Evolutionary conservation across 495 filamentous ascomycete species (phyloP), one percentile per base, ranked within the genome.

Genomic region (Aspergillus incahuasiensis): DNA sequence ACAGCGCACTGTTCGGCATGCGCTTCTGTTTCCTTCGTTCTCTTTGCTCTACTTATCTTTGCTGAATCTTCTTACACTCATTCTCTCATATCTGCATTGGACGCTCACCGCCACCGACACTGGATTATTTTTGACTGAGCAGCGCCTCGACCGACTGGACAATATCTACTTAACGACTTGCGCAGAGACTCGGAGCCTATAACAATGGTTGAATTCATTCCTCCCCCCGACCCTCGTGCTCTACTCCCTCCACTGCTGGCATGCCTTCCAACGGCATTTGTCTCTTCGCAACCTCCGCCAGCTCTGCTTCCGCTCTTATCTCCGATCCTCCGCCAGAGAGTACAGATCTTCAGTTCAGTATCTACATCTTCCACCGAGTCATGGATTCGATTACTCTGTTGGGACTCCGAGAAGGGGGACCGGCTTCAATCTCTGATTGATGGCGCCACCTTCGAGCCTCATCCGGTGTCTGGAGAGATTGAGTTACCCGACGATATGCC

Each of bases 311-410:
- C 89, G 25, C 79, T 92, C 30, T 84, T 98, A 41, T 89, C 94
- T 4, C 92, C 94, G 6, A 94, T 97, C 43, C 83, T 97, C 3
- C 87, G 92, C 48, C 92, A 97, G 66, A 82, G 94, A 40, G 81
- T 97, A 7, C 83, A 91, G 61, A 80, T 94, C 54, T 78, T 97
- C 52, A 82, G 85, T 38, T 68, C 74, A 2, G 67, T 74, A 4
- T 64, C 69, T 16, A 69, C 78, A 1, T 81, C 85, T 21, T 75
- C 81, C 48, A 74, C 78, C 1, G 88, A 92, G 18, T 87, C 89
- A 57, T 98, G 94, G 94, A 84, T 97, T 8, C 79, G 83, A 2
- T 72, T 96, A n/a, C 80, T 98, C n/a, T 91, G 84, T 62, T 98
- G 95, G 83, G 86, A 92, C 52, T 52, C 76, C 0, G 68, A 76